These are phyloP conservation scores for Aspergillus coremiiformis DNA, from an alignment of 495 filamentous ascomycete species.

Conservation along the genomic window DNA sequence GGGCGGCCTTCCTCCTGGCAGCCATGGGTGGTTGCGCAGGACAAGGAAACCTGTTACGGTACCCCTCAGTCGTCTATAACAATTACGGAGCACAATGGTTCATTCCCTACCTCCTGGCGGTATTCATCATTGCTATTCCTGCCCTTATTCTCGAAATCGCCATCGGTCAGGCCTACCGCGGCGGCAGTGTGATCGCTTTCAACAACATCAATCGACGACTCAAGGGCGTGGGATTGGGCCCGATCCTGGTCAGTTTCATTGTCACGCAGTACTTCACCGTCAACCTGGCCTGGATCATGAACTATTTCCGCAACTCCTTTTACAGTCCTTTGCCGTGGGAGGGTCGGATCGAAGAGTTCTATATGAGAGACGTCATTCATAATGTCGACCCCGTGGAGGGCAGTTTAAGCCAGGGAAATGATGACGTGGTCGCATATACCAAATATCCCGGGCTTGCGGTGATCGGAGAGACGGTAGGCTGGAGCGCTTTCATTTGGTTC, in stretches of 20 bases:
- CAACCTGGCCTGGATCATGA: slow-evolving; percentile 38
- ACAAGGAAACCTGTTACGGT: slow-evolving; percentile 22
- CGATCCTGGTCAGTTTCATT: slow-evolving; percentile 28
- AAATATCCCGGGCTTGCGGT: slow-evolving; percentile 17
- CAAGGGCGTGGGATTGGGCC: slow-evolving; percentile 30
- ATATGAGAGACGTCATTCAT: slow-evolving; percentile 23
- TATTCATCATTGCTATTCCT: slow-evolving; percentile 38
- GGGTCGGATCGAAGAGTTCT: slow-evolving; percentile 29
- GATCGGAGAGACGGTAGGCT: slow-evolving; percentile 32
- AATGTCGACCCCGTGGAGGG: slow-evolving; percentile 24
- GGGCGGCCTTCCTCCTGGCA: slow-evolving; percentile 19
- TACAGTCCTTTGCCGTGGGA: slow-evolving; percentile 32
- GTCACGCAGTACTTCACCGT: slow-evolving; percentile 32
- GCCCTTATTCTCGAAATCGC: slow-evolving; percentile 39
- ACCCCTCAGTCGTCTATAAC: slow-evolving; percentile 22
- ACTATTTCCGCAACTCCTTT: slow-evolving; percentile 35
- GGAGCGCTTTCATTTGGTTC: slow-evolving; percentile 35
- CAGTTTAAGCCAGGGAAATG: slow-evolving; percentile 12
- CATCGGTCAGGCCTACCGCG: slow-evolving; percentile 36
- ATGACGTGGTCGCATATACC: slow-evolving; percentile 15
- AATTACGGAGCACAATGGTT: slow-evolving; percentile 27
- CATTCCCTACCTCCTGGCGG: slow-evolving; percentile 24
- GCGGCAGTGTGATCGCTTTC: slow-evolving; percentile 31
- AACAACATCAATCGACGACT: slow-evolving; percentile 31
- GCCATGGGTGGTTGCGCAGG: slow-evolving; percentile 24